phyloP scores from a whole-genome alignment of 2,329 filamentous ascomycete genomes.

The Bisporella sp. region DNA sequence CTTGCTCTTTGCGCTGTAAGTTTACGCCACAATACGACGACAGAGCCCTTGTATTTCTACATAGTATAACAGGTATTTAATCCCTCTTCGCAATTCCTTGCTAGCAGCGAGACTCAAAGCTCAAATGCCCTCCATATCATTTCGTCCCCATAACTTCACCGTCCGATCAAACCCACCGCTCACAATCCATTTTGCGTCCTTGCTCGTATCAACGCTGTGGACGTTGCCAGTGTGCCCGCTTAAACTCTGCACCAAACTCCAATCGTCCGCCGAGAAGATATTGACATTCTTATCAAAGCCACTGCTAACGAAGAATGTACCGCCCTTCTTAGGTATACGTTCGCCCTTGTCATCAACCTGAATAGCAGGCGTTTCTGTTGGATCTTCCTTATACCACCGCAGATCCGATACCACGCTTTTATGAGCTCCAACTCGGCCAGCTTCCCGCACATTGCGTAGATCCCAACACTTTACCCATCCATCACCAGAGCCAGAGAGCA shows the following conservation, averaged over 20 bases:
- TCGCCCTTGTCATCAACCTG: slow-evolving; percentile 59
- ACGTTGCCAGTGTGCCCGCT: slow-evolving; percentile 91
- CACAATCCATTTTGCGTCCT: slow-evolving; percentile 84
- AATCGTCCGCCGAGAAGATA: slow-evolving; percentile 93
- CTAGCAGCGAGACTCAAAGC: no score
- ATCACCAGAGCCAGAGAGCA: slow-evolving; percentile 87
- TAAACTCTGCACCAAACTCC: slow-evolving; percentile 80
- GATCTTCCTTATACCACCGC: slow-evolving; percentile 87
- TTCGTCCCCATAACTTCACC: slow-evolving; percentile 91
- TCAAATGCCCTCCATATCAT: slow-evolving; percentile 56
- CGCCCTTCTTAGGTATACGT: slow-evolving; percentile 70
- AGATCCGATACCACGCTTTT: slow-evolving; percentile 87
- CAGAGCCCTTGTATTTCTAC: no score
- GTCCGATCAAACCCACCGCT: slow-evolving; percentile 92
- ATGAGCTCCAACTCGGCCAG: slow-evolving; percentile 84
- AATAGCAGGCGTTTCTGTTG: slow-evolving; percentile 53
- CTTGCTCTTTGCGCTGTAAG: no score
- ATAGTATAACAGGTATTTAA: no score
- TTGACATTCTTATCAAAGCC: slow-evolving; percentile 96
- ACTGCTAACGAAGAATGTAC: slow-evolving; percentile 83
- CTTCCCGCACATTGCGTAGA: slow-evolving; percentile 77
- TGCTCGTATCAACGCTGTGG: slow-evolving; percentile 80
- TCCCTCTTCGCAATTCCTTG: no score
- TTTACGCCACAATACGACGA: no score
- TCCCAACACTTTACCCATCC: slow-evolving; percentile 99